Evolutionary conservation across 208 protist genomes (phyloP).

Genomic region (Trypanosomatidae sp.): DNA sequence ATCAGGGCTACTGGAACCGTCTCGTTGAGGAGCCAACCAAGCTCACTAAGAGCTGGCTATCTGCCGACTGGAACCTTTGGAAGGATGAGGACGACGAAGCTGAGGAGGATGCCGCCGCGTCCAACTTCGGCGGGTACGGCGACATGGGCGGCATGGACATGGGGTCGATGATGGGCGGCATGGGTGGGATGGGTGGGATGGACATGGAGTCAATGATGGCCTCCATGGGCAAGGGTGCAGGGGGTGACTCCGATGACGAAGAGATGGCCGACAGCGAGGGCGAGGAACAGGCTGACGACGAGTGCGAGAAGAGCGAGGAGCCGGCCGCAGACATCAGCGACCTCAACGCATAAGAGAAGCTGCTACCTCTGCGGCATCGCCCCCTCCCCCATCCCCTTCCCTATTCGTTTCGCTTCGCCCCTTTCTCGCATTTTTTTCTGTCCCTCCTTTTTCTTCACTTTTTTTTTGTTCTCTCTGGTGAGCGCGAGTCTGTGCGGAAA

Average conservation of each 20-base stretch:
- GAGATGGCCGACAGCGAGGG: slow-evolving; percentile 29
- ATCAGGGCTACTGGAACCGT: slow-evolving; percentile 85
- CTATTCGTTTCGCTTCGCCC: background rate
- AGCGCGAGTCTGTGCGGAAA: background rate
- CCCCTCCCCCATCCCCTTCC: background rate
- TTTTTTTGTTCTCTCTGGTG: background rate
- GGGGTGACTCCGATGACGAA: slow-evolving; percentile 52
- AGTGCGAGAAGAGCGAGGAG: slow-evolving; percentile 20
- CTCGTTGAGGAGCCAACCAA: slow-evolving; percentile 72
- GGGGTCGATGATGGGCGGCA: slow-evolving; percentile 51
- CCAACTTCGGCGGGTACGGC: slow-evolving; percentile 83
- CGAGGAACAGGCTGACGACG: slow-evolving; percentile 7
- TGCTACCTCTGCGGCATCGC: background rate
- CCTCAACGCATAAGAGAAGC: slow-evolving; percentile 39
- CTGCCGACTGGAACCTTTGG: slow-evolving; percentile 91
- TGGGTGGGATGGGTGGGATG: slow-evolving; percentile 38
- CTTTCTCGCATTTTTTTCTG: background rate
- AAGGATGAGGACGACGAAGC: slow-evolving; percentile 91
- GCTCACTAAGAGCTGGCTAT: slow-evolving; percentile 82
- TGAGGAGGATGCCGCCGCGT: slow-evolving; percentile 47
- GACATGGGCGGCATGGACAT: slow-evolving; percentile 67
- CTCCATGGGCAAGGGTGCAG: slow-evolving; percentile 39
- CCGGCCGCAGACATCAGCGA: slow-evolving; percentile 61
- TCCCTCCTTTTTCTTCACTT: background rate
- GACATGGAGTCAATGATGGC: slow-evolving; percentile 64